Evolutionary conservation across 2,329 filamentous ascomycete genomes (phyloP).

Genomic region (Botrytis porri): DNA sequence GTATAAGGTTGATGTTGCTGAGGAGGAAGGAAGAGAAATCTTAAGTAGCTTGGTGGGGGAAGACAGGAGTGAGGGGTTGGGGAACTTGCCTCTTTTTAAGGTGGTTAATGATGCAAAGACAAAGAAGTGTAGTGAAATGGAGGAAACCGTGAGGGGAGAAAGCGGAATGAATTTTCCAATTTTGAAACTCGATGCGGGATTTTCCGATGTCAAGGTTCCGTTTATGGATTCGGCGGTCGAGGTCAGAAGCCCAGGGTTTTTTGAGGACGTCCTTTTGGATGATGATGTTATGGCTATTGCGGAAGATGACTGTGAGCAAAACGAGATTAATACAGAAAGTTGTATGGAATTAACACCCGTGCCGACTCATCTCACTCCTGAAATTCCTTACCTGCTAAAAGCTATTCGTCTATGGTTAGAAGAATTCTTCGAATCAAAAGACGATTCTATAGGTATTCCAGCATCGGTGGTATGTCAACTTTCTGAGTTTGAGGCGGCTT

Average conservation of each 20-base stretch:
- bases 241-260: not conserved
- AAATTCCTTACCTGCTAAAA: not conserved
- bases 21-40: not conserved
- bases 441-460: not conserved
- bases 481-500: not conserved
- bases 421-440: not conserved
- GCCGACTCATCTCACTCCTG: not conserved
- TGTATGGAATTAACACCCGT: conserved; percentile 4
- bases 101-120: not conserved
- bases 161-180: not conserved
- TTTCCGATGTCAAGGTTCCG: conserved; percentile 7
- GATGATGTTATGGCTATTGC: not conserved
- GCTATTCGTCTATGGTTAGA: conserved; percentile 13
- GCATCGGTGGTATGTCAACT: not conserved
- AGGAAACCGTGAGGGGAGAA: not conserved
- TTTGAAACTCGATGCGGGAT: not conserved
- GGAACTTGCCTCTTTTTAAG: not conserved
- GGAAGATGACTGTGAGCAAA: not conserved
- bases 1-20: not conserved
- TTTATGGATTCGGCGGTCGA: not conserved
- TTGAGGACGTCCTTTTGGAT: conserved; percentile 3
- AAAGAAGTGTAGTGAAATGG: not conserved
- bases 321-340: not conserved
- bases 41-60: not conserved
- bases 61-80: not conserved